These are phyloP conservation scores for Asterophora parasitica DNA, from an alignment of 768 basidiomycete species.

Conservation along the genomic window DNA sequence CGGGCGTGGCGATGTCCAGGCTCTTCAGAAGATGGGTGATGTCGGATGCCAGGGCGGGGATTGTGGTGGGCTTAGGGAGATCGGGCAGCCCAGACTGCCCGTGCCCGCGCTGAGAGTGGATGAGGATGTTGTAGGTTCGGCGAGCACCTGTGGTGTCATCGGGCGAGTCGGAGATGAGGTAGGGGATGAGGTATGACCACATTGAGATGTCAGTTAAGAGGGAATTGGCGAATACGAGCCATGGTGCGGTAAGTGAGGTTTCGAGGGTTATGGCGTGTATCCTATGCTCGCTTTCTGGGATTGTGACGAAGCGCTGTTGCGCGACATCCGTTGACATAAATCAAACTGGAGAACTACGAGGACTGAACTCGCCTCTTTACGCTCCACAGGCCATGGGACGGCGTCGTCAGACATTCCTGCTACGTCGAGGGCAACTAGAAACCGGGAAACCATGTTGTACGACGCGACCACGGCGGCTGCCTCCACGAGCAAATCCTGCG, in stretches of 20 bases:
- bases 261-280: constrained; percentile 41
- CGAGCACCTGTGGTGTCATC: constrained; percentile 15
- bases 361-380: constrained; percentile 31
- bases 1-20: constrained; percentile 31
- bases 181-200: constrained; percentile 43
- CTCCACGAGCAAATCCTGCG: constrained; percentile 50
- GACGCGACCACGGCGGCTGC: constrained; percentile 45
- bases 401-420: constrained; percentile 42
- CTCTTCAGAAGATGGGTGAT: constrained; percentile 33
- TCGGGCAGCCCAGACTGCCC: constrained; percentile 37
- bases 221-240: constrained; percentile 49
- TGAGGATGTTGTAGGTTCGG: constrained; percentile 38
- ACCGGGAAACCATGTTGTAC: constrained; percentile 71
- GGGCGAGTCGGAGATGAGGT: constrained; percentile 26
- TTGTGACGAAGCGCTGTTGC: constrained; percentile 33
- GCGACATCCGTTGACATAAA: too few relatives aligned
- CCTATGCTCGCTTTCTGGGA: constrained; percentile 28
- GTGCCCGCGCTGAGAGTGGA: constrained; percentile 51
- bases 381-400: constrained; percentile 48
- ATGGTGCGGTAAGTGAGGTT: constrained; percentile 36
- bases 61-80: constrained; percentile 26
- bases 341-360: neutral
- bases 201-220: constrained; percentile 43
- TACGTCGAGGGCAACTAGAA: constrained; percentile 57
- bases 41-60: constrained; percentile 42